Evolutionary conservation across 2,329 filamentous ascomycete genomes (phyloP).

Genomic region (Bipolaris sorokiniana): DNA sequence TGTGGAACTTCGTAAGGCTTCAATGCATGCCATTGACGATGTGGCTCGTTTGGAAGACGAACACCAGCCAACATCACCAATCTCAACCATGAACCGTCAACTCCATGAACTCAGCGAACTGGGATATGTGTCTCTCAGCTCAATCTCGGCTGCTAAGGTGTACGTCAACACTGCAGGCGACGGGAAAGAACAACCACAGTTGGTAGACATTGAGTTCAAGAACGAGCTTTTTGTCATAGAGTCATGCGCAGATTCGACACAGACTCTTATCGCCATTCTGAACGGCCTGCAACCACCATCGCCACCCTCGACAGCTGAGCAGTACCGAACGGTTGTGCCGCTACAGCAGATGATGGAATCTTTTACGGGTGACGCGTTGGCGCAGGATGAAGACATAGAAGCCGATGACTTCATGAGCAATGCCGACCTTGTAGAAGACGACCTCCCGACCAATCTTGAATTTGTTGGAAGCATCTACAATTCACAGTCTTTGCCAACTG

Average conservation of each 20-base stretch:
- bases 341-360: conserved; percentile 88
- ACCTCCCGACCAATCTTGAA: conserved; percentile 48
- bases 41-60: conserved; percentile 54
- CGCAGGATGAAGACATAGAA: conserved; percentile 64
- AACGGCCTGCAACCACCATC: conserved; percentile 83
- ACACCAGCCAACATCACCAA: conserved; percentile 14
- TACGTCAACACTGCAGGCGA: conserved; percentile 65
- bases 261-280: conserved; percentile 81
- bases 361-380: conserved; percentile 85
- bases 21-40: conserved; percentile 83
- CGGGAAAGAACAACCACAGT: conserved; percentile 65
- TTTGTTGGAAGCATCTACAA: conserved; percentile 65
- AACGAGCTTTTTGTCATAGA: conserved; percentile 90
- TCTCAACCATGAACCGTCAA: conserved; percentile 49
- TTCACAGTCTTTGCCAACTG: conserved; percentile 48
- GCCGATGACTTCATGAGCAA: conserved; percentile 48
- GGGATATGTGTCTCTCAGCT: conserved; percentile 86
- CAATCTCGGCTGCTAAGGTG: conserved; percentile 80
- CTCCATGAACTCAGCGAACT: conserved; percentile 60
- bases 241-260: conserved; percentile 95
- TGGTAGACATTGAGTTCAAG: conserved; percentile 78
- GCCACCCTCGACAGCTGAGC: conserved; percentile 79
- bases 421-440: conserved; percentile 49
- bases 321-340: conserved; percentile 87
- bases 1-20: conserved; percentile 77